Evolutionary conservation across 2,329 filamentous ascomycete species (phyloP).

Genomic region (Lasiodiplodia citricola): DNA sequence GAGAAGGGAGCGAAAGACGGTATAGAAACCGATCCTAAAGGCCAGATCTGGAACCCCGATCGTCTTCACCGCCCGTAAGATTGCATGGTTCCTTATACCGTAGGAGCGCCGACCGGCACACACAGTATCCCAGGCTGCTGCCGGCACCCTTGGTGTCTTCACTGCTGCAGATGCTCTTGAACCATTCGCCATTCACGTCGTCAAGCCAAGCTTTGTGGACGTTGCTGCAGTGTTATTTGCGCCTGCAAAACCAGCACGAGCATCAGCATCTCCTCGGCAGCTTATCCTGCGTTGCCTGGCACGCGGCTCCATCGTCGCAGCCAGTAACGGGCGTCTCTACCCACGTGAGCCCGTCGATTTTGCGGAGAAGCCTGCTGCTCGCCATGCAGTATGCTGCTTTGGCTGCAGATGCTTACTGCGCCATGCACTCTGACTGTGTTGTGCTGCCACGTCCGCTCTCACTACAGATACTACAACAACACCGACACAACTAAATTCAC

Average conservation of each 20-base stretch:
- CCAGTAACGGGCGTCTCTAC: neutral
- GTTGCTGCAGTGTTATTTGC: neutral
- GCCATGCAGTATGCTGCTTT: neutral
- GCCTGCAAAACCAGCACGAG: conserved; percentile 11
- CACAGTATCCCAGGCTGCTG: no score
- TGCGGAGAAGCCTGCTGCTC: conserved; percentile 13
- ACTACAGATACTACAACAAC: neutral
- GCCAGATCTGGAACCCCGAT: neutral
- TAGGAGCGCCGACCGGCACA: conserved; percentile 1
- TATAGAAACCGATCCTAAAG: neutral
- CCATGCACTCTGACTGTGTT: conserved; percentile 17
- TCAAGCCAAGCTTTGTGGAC: neutral
- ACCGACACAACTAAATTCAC: neutral
- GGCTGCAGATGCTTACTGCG: conserved; percentile 11
- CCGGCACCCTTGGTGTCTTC: neutral
- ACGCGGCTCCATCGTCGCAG: neutral
- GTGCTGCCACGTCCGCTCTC: neutral
- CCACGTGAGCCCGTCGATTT: neutral
- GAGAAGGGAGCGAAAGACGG: neutral
- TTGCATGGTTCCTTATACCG: neutral
- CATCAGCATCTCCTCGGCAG: conserved; percentile 10
- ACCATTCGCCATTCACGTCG: neutral
- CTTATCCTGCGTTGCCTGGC: conserved; percentile 6
- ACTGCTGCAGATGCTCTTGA: conserved; percentile 5
- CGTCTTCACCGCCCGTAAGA: neutral